Percentiles rank a stretch among this genome's conserved stretches.
These are phyloP conservation scores for Erodium trifolium DNA, from an alignment of 441 rosid genomes.

Conservation along the genomic window DNA sequence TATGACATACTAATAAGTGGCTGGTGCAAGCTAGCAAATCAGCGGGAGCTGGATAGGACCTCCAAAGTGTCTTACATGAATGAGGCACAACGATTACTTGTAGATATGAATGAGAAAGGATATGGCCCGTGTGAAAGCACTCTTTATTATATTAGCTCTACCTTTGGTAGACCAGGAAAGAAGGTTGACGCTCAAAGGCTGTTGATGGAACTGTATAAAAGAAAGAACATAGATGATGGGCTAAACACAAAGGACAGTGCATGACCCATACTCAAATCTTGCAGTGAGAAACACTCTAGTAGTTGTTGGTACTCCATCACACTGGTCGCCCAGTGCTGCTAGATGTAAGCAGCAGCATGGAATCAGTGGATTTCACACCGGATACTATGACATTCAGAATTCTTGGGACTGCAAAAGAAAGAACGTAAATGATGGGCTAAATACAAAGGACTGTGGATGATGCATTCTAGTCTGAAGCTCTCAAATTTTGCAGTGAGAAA, in stretches of 20 bases:
- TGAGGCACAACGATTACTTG: slow-evolving; percentile 52
- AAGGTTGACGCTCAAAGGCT: slow-evolving; percentile 43
- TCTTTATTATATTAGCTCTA: slow-evolving; percentile 46
- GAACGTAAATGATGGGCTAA: too few relatives aligned
- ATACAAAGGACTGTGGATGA: too few relatives aligned
- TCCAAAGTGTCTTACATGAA: slow-evolving; percentile 38
- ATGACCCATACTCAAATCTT: slow-evolving; percentile 26
- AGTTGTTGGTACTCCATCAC: slow-evolving; percentile 43
- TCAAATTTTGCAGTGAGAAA: too few relatives aligned
- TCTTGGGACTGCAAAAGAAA: slow-evolving; percentile 22
- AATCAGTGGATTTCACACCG: slow-evolving; percentile 35
- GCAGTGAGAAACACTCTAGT: slow-evolving; percentile 48
- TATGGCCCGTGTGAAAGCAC: slow-evolving; percentile 57
- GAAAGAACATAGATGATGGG: slow-evolving; percentile 24
- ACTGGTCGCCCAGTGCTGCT: slow-evolving; percentile 33
- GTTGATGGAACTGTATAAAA: slow-evolving; percentile 43
- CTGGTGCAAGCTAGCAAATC: slow-evolving; percentile 54
- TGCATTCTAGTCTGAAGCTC: too few relatives aligned
- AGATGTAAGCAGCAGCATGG: slow-evolving; percentile 58
- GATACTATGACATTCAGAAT: slow-evolving; percentile 42
- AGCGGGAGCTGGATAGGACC: slow-evolving; percentile 41
- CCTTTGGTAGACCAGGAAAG: slow-evolving; percentile 60
- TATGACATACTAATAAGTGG: slow-evolving; percentile 69
- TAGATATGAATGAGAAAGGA: slow-evolving; percentile 66
- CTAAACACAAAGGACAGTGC: neutral